Conservation (phyloP, 768 basidiomycete species). For the Russula sp. region DNA sequence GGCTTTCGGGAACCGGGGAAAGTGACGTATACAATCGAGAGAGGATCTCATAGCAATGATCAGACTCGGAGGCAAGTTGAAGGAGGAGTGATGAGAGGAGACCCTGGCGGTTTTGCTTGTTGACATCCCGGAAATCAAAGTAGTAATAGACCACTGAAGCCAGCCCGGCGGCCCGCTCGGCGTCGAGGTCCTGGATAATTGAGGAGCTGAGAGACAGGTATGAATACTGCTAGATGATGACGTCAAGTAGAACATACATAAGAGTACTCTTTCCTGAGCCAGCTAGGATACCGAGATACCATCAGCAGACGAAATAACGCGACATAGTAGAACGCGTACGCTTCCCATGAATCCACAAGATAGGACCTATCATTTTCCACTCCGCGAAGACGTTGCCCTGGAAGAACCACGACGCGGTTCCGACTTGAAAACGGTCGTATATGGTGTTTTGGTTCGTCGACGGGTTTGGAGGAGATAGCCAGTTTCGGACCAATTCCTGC, state of each 20-base stretch:
- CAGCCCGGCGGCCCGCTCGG: background rate
- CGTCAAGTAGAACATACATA: background rate
- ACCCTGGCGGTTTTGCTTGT: conserved; percentile 9
- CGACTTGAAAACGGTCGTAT: background rate
- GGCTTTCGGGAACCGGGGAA: conserved; percentile 1
- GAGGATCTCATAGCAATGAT: conserved; percentile 2
- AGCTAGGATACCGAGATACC: background rate
- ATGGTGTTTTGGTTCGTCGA: background rate
- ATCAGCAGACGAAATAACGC: background rate
- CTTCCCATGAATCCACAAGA: conserved; percentile 22
- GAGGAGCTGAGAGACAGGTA: background rate
- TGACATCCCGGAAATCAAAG: conserved; percentile 13
- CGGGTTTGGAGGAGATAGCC: conserved; percentile 12
- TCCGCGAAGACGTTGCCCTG: background rate
- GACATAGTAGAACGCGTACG: background rate
- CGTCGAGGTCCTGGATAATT: conserved; percentile 8
- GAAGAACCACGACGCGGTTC: conserved; percentile 15
- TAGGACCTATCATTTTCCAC: conserved; percentile 10
- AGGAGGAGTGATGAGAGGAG: conserved; percentile 14
- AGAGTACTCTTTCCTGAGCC: conserved; percentile 19
- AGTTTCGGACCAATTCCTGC: background rate
- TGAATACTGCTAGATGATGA: background rate
- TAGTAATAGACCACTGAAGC: conserved; percentile 20
- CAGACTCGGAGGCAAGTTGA: conserved; percentile 11
- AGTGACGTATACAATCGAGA: background rate